These are phyloP conservation scores for Zygosaccharomyces lentus DNA, from an alignment of 805 yeast species.

Conservation along the genomic window DNA sequence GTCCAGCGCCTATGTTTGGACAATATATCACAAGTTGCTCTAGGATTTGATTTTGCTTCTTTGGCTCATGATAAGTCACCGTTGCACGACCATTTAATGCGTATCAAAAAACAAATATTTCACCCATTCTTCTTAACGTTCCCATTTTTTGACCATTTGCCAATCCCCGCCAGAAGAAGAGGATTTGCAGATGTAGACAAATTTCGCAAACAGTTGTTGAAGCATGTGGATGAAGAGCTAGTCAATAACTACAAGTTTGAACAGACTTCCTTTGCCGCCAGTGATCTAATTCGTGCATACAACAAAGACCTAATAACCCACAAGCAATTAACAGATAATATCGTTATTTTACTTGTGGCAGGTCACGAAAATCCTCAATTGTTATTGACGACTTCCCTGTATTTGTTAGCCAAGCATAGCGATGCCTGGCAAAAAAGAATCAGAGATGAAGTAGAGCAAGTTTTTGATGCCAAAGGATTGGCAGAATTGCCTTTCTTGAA, in stretches of 20 bases:
- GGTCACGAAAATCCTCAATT: conserved; percentile 64
- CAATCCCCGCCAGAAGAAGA: conserved; percentile 43
- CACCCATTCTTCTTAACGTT: conserved; percentile 51
- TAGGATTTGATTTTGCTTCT: conserved; percentile 47
- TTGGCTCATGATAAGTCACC: conserved; percentile 32
- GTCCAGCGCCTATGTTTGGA: conserved; percentile 46
- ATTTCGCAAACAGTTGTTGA: conserved; percentile 39
- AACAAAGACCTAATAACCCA: conserved; percentile 38
- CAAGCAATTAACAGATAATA: conserved; percentile 50
- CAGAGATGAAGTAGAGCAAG: conserved; percentile 40
- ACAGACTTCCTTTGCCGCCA: conserved; percentile 39
- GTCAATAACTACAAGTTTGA: conserved; percentile 31
- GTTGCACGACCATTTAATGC: conserved; percentile 40
- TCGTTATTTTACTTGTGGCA: conserved; percentile 52
- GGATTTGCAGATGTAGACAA: conserved; percentile 42
- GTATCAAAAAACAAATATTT: conserved; percentile 50
- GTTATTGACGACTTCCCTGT: conserved; percentile 44
- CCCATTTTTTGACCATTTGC: conserved; percentile 49
- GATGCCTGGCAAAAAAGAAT: conserved; percentile 44
- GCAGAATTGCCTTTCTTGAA: conserved; percentile 55
- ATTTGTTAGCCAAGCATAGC: conserved; percentile 42
- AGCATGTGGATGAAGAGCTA: conserved; percentile 35
- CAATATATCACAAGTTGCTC: conserved; percentile 46
- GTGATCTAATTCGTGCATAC: conserved; percentile 40
- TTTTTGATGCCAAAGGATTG: conserved; percentile 36